phyloP scores from a whole-genome alignment of 2,329 filamentous ascomycete genomes.

The Penicillium sp. region DNA sequence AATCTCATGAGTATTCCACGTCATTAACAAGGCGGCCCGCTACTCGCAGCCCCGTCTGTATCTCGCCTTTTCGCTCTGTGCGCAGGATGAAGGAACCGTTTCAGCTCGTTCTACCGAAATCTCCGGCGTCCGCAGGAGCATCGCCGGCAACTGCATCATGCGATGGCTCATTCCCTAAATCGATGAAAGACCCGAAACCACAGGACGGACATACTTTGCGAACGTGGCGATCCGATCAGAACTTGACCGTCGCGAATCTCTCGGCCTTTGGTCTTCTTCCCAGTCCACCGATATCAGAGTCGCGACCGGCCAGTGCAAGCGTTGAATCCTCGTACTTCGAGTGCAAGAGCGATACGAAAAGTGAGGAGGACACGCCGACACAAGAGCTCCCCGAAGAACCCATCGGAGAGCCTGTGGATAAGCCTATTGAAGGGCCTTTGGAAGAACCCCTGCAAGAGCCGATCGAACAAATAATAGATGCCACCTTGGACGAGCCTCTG shows the following conservation, averaged over 20 bases:
- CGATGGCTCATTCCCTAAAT: conserved; percentile 24
- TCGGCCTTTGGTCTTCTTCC: conserved; percentile 37
- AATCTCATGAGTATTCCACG: conserved; percentile 28
- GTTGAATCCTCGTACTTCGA: conserved; percentile 31
- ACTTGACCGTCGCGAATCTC: conserved; percentile 31
- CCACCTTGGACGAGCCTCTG: neutral
- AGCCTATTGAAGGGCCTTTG: neutral
- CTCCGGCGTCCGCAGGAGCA: conserved; percentile 26
- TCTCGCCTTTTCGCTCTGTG: conserved; percentile 42
- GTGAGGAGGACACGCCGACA: neutral
- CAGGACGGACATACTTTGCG: conserved; percentile 29
- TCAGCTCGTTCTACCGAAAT: conserved; percentile 35
- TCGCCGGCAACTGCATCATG: conserved; percentile 30
- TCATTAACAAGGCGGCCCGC: conserved; percentile 24
- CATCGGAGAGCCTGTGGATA: neutral
- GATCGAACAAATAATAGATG: neutral
- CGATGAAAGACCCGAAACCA: conserved; percentile 17
- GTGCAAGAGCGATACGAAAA: conserved; percentile 2
- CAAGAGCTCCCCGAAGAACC: conserved; percentile 5
- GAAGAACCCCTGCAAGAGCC: neutral
- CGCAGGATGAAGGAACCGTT: conserved; percentile 42
- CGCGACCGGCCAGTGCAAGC: conserved; percentile 25
- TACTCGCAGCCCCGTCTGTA: conserved; percentile 26
- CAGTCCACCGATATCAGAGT: conserved; percentile 39
- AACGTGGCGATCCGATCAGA: conserved; percentile 39